These are phyloP conservation scores for Yamadazyma paraphyllophila DNA, from an alignment of 805 yeast genomes.

Conservation along the genomic window DNA sequence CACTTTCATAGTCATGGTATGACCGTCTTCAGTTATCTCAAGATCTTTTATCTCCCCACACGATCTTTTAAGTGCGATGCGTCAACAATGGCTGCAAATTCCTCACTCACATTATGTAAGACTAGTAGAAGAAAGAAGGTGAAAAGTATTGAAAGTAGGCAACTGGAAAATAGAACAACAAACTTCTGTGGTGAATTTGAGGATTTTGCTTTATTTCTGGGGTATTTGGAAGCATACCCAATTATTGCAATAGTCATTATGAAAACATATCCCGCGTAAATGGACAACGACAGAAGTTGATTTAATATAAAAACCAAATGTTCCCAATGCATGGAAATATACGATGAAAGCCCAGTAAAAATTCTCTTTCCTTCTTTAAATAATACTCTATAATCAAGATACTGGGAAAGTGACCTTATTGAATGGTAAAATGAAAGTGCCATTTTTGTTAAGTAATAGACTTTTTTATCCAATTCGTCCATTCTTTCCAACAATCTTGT, in stretches of 20 bases:
- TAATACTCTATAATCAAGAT: background rate
- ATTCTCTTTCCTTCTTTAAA: no score
- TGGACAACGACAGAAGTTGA: no score
- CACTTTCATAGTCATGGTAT: no score
- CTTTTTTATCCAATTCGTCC: conserved; percentile 8
- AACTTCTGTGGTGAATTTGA: no score
- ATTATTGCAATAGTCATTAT: no score
- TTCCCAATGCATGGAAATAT: no score
- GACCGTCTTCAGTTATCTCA: conserved; percentile 1
- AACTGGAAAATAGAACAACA: no score
- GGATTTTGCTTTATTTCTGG: no score
- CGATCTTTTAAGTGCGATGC: conserved; percentile 1
- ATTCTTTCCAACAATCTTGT: conserved; percentile 9
- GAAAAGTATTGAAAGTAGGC: background rate
- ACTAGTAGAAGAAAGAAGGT: background rate
- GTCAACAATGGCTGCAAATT: conserved; percentile 1
- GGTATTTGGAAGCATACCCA: no score
- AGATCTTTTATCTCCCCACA: conserved; percentile 2
- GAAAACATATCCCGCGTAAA: no score
- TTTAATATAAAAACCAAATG: no score
- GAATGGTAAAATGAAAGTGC: background rate
- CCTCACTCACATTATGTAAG: background rate
- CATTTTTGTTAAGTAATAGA: conserved; percentile 1
- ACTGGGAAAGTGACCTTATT: background rate
- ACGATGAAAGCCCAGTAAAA: no score